phyloP scores from a whole-genome alignment of 176 grass and related monocot species.

The Avena eriantha region DNA sequence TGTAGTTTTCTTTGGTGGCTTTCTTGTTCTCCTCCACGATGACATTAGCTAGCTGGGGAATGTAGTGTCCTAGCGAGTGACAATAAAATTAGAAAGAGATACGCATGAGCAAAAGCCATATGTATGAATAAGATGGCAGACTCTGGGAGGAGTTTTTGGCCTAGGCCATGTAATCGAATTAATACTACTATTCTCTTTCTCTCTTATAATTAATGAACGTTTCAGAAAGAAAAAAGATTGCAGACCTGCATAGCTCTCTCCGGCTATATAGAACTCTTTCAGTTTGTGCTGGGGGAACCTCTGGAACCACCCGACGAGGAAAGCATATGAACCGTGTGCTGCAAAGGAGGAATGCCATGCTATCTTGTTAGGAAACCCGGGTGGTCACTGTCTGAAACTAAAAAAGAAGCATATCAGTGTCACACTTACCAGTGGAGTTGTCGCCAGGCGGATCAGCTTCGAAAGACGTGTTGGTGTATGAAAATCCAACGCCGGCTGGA shows the following conservation, averaged over 20 bases:
- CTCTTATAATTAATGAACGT: no score
- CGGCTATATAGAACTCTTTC: conserved; percentile 67
- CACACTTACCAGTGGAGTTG: conserved; percentile 65
- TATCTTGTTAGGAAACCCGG: not conserved
- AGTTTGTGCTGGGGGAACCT: conserved; percentile 71
- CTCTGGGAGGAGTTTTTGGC: no score
- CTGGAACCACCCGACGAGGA: conserved; percentile 81
- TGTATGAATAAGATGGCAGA: not conserved
- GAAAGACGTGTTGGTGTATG: conserved; percentile 80
- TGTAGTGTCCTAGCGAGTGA: conserved; percentile 51
- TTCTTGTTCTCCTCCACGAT: conserved; percentile 60
- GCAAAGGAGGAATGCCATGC: not conserved
- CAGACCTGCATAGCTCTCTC: conserved; percentile 71
- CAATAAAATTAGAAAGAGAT: not conserved
- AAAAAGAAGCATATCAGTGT: not conserved
- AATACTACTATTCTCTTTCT: no score
- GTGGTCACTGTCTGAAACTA: not conserved
- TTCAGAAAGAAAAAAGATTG: not conserved
- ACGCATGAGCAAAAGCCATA: not conserved
- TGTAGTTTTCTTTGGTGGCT: conserved; percentile 23
- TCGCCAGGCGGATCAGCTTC: conserved; percentile 61
- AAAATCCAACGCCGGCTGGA: conserved; percentile 89
- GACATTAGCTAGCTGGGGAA: conserved; percentile 58
- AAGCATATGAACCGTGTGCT: conserved; percentile 70
- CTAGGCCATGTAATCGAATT: no score